Base-by-base conservation (phyloP, 1,139 yeast genomes). In the Meyerozyma guilliermondii region DNA sequence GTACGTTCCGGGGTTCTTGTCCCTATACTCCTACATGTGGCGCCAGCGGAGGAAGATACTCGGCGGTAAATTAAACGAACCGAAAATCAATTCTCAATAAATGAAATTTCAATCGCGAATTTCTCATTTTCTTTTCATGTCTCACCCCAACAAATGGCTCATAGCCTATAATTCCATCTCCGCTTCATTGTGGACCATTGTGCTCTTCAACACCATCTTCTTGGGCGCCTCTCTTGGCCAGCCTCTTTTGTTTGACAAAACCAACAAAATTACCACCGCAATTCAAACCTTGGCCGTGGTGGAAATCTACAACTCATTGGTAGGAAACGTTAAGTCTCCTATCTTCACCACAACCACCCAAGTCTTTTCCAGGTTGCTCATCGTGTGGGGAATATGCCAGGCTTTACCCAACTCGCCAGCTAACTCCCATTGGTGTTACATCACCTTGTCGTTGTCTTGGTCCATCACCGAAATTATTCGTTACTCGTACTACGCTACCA, bases 381-480 rank as follows among this genome's bases (percentile, higher is more conserved):
- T 92, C 39, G 96, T 88, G 14, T 74, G 87, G 71, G 97, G 98
- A 11, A 77, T 92, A 42, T 81, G 88, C 66, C 80, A 79, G 47
- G 61, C 75, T 14, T 73, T 89, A 53, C 97, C 98, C 10, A 60
- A 77, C 18, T 76, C 85, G 28, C 83, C 76, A 49, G 89, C 80
- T 29, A 81, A 75, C 54, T 58, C 52, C 50, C 78, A 81, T 43
- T 78, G 82, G 77, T 71, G 78, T 38, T 84, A 81, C 58, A 62
- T 79, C 38, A 71, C 94, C 2, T 77, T 92, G 62, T 74, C 82
- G 38, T 57, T 81, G 42, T 92, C 97, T 16, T 92, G 99, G 99
- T 80, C 92, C 16, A 59, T 87, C 45, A 88, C 98, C 28, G 99
- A 92, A 63, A 76, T 88, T 40, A 82, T 91, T 45, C 78, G 98